Evolutionary conservation across 169 alveolate species (phyloP).

Genomic region (Plasmodium berghei): DNA sequence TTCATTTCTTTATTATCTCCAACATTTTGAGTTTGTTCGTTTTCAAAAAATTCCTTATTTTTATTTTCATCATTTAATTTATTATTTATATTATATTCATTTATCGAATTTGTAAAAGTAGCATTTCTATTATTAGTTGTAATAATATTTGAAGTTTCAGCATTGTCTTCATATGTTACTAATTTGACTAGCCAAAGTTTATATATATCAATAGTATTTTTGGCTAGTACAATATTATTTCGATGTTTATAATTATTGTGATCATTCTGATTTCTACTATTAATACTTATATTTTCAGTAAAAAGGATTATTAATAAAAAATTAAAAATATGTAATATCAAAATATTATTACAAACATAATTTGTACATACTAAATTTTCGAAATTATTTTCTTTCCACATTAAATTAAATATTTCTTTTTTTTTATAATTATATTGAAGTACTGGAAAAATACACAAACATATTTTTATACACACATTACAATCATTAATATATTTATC

Average conservation of each 20-base stretch:
- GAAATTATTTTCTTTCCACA: conserved; percentile 55
- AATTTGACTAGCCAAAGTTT: conserved; percentile 7
- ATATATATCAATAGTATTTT: conserved; percentile 26
- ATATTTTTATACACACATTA: conserved; percentile 56
- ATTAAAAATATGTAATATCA: conserved; percentile 56
- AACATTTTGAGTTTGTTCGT: neutral
- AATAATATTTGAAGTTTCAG: neutral
- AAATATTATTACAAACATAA: conserved; percentile 34
- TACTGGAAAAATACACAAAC: conserved; percentile 30
- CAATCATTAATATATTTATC: conserved; percentile 32
- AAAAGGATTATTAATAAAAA: conserved; percentile 40
- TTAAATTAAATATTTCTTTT: conserved; percentile 22
- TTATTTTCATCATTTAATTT: neutral
- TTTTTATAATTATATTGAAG: conserved; percentile 54
- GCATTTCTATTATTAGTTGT: neutral
- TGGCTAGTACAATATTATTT: neutral
- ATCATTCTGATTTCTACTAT: neutral
- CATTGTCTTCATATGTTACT: neutral
- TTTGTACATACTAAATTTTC: neutral
- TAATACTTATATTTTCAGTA: conserved; percentile 59
- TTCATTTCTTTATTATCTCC: neutral
- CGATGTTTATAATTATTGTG: neutral
- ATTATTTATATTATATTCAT: neutral
- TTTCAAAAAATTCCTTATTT: neutral
- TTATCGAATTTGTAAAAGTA: neutral